Evolutionary conservation across 805 yeast species (phyloP).

Genomic region (Ogataea naganishii): DNA sequence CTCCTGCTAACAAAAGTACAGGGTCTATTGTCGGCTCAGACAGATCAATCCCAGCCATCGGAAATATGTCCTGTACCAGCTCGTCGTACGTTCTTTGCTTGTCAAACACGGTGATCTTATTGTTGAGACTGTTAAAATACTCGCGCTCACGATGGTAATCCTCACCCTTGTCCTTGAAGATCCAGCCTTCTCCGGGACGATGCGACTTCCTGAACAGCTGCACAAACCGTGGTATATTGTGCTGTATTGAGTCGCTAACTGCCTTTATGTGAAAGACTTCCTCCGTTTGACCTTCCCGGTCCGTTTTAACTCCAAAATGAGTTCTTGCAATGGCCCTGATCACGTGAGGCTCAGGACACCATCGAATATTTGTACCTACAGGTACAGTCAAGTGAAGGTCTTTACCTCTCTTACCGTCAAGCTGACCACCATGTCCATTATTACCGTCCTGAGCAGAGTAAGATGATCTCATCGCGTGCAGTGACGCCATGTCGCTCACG

Average conservation of each 20-base stretch:
- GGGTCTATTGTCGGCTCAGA: slow-evolving; percentile 56
- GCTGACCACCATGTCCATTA: slow-evolving; percentile 64
- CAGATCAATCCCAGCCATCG: slow-evolving; percentile 75
- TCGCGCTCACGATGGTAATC: slow-evolving; percentile 58
- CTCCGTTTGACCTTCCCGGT: slow-evolving; percentile 6
- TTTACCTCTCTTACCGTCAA: slow-evolving; percentile 80
- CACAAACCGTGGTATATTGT: slow-evolving; percentile 28
- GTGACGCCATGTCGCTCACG: slow-evolving; percentile 56
- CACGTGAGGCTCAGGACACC: slow-evolving; percentile 69
- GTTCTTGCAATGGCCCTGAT: slow-evolving; percentile 26
- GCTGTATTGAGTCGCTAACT: slow-evolving; percentile 12
- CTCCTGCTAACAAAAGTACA: slow-evolving; percentile 67
- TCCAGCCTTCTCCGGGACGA: slow-evolving; percentile 79
- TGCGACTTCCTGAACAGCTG: slow-evolving; percentile 61
- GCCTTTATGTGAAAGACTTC: slow-evolving; percentile 20
- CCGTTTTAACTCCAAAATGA: slow-evolving; percentile 3
- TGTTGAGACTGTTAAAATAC: slow-evolving; percentile 57
- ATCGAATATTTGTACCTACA: slow-evolving; percentile 77
- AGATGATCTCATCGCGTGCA: slow-evolving; percentile 58
- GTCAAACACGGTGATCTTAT: slow-evolving; percentile 61
- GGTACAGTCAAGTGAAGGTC: slow-evolving; percentile 83
- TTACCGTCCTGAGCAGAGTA: slow-evolving; percentile 70
- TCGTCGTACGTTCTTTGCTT: slow-evolving; percentile 49
- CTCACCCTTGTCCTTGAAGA: slow-evolving; percentile 70
- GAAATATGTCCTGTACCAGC: slow-evolving; percentile 56